Base-by-base conservation (phyloP, 148 eudicot species). In the Nyssa sinensis region DNA sequence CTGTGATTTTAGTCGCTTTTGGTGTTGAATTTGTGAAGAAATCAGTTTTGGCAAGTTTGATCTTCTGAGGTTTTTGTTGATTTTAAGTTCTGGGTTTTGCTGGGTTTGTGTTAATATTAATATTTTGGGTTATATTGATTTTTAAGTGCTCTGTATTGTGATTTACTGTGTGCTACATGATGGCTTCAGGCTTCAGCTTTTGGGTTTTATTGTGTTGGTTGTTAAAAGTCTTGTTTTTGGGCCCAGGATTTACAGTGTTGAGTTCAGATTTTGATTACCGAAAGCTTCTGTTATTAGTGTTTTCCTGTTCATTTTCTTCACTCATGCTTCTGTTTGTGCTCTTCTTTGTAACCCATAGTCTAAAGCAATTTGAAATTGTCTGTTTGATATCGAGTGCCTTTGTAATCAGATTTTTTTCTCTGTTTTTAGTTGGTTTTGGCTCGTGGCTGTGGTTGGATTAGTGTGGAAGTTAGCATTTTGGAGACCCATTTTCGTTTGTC, bases 51-150 rank as follows among this genome's bases (percentile, higher is more conserved):
- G 29, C 19, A 19, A 11, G 3, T 53, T 6, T 7, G 8, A 14
- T 12, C 19, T 53, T 53, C 19, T 53, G n/a, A 6, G n/a, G 12
- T 53, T 55, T 44, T 51, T 17, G 62, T 59, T 8, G 23, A 32
- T n/a, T 79, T 69, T 5, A 62, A 70, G 57, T 79, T 63, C 70
- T 79, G 72, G 77, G 77, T 73, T 1, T 55, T 21, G 5, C 24
- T 55, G 59, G 6, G 24, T 55, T 55, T 13, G 59, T 21, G 59
- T 55, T 55, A 55, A 5, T 55, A 21, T 55, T 5, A 17, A 7
- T 55, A n/a, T 55, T 44, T 55, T 55, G 59, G 59, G 59, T 55
- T 14, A 55, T 10, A 17, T 55, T 21, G 51, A 44, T 44, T 44
- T 44, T 44, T 44, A 19, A 44, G 51, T 44, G 51, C 51, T 44